A percentile compares a stretch with the other conserved stretches of the same genome.
Evolutionary conservation across 306 rosid genomes (phyloP).

Genomic region (Cicer judaicum): DNA sequence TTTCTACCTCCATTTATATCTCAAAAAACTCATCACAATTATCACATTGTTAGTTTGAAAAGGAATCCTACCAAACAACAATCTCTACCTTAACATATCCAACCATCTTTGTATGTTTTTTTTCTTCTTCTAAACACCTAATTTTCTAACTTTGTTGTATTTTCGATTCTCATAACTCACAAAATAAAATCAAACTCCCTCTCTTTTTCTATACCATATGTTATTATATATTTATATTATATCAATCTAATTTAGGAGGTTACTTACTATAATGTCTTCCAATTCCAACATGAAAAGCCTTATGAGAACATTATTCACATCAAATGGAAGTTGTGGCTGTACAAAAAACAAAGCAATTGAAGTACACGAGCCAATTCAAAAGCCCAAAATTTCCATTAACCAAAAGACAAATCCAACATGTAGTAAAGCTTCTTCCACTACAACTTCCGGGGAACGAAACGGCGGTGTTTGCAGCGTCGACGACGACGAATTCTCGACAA

Average conservation of each 20-base stretch:
- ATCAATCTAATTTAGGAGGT: neutral
- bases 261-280: slow-evolving; percentile 51
- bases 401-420: neutral
- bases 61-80: slow-evolving; percentile 49
- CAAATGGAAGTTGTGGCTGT: slow-evolving; percentile 59
- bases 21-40: slow-evolving; percentile 28
- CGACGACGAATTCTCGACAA: slow-evolving; percentile 47
- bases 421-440: slow-evolving; percentile 51
- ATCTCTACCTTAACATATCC: slow-evolving; percentile 27
- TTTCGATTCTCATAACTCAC: slow-evolving; percentile 1
- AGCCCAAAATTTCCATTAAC: slow-evolving; percentile 21
- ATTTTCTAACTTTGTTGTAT: neutral
- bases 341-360: slow-evolving; percentile 45
- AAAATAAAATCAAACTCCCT: slow-evolving; percentile 12
- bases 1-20: slow-evolving; percentile 6
- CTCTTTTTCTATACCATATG: neutral
- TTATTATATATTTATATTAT: slow-evolving; percentile 20
- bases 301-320: slow-evolving; percentile 46
- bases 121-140: neutral
- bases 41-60: slow-evolving; percentile 39
- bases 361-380: slow-evolving; percentile 55
- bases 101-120: neutral
- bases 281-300: slow-evolving; percentile 51
- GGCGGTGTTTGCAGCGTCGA: slow-evolving; percentile 32
- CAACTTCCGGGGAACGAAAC: slow-evolving; percentile 47